Evolutionary conservation across 148 eudicot species (phyloP).

Genomic region (Camellia japonica): DNA sequence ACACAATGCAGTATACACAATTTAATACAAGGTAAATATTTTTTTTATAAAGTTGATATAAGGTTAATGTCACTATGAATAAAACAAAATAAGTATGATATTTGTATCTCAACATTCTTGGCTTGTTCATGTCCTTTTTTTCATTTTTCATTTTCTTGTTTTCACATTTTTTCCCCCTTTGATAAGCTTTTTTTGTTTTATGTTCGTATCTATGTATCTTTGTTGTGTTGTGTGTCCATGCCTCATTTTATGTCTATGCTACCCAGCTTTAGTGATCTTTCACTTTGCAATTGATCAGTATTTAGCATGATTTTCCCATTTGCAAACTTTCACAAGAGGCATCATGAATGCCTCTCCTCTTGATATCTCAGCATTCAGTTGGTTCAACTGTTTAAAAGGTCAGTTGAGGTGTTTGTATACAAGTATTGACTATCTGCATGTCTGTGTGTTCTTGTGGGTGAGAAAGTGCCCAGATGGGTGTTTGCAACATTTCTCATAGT

Average conservation of each 20-base stretch:
- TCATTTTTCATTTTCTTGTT: not conserved
- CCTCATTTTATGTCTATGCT: not conserved
- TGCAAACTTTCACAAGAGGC: not conserved
- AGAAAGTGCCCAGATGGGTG: not conserved
- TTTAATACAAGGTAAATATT: not conserved
- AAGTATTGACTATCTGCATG: not conserved
- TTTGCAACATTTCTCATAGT: not conserved
- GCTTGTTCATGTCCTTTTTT: not conserved
- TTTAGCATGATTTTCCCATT: not conserved
- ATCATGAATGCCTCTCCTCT: not conserved
- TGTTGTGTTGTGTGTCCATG: not conserved
- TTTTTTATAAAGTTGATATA: not conserved
- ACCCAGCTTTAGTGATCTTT: not conserved
- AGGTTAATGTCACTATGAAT: not conserved
- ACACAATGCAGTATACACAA: not conserved
- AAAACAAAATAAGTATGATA: not conserved
- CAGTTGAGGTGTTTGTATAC: not conserved
- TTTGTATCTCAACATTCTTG: not conserved
- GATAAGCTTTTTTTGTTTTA: no score
- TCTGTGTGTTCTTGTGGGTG: not conserved
- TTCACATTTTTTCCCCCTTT: not conserved
- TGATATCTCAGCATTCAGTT: slow-evolving; percentile 6
- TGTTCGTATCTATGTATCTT: not conserved
- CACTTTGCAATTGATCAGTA: not conserved
- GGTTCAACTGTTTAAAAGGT: not conserved